Conservation (phyloP, 2,329 filamentous ascomycete species). For the Ophiosphaerella korrae region DNA sequence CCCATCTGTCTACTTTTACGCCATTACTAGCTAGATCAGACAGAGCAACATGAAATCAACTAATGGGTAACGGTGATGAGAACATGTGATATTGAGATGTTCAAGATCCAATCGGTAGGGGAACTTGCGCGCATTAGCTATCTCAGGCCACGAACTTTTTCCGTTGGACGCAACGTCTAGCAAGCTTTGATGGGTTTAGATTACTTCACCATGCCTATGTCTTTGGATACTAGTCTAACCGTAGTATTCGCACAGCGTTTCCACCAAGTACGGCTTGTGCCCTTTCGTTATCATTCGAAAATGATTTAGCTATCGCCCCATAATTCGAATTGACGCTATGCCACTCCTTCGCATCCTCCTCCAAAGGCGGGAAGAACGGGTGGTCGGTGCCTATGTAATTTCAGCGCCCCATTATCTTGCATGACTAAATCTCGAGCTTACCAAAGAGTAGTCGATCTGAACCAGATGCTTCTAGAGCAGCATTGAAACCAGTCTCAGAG, state of each 20-base stretch:
- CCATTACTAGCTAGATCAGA: no score
- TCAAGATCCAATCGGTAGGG: no score
- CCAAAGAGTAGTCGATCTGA: slow-evolving; percentile 76
- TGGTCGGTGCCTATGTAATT: slow-evolving; percentile 68
- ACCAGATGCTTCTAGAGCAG: slow-evolving; percentile 70
- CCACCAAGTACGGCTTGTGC: slow-evolving; percentile 63
- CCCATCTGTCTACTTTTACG: no score
- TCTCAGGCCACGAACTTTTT: no score
- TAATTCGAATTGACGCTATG: slow-evolving; percentile 68
- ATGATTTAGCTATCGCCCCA: slow-evolving; percentile 59
- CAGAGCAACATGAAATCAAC: no score
- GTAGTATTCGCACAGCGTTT: slow-evolving; percentile 63
- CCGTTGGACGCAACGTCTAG: no score
- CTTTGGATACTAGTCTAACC: slow-evolving; percentile 19
- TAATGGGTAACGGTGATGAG: no score
- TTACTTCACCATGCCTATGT: no score
- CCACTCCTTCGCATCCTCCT: slow-evolving; percentile 68
- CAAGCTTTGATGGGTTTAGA: no score
- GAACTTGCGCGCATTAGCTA: no score
- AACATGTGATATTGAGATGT: no score
- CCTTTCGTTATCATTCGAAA: slow-evolving; percentile 52
- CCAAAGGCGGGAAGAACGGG: slow-evolving; percentile 81
- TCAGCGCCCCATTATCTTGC: slow-evolving; percentile 3
- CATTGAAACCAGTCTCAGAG: slow-evolving; percentile 72
- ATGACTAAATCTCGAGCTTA: slow-evolving; percentile 33